These are phyloP conservation scores for Cardamine chenopodiifolia DNA, from an alignment of 345 rosid species.

Conservation along the genomic window DNA sequence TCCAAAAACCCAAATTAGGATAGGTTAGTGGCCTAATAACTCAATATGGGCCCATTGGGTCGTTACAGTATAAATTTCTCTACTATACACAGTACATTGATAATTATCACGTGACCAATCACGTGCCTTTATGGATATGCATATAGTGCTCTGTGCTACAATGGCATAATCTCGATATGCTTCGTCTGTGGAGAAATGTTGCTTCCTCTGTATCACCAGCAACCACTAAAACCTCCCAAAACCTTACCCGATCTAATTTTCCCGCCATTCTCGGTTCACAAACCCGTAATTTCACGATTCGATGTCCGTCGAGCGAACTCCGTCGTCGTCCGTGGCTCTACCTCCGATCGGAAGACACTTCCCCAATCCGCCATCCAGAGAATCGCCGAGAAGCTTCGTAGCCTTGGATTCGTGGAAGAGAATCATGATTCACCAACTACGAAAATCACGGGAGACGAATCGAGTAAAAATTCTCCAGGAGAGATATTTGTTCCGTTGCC, in stretches of 20 bases:
- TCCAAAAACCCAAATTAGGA: neutral
- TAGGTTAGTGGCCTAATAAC: neutral
- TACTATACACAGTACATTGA: too few species aligned
- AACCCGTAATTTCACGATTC: slow-evolving; percentile 33
- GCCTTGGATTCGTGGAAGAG: slow-evolving; percentile 71
- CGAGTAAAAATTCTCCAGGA: slow-evolving; percentile 47
- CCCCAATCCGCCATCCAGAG: slow-evolving; percentile 80
- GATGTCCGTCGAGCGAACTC: slow-evolving; percentile 35
- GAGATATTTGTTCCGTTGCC: slow-evolving; percentile 87
- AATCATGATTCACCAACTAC: neutral
- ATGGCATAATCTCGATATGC: neutral
- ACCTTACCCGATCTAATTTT: slow-evolving; percentile 38
- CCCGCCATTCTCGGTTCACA: slow-evolving; percentile 34
- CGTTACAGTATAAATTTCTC: too few species aligned
- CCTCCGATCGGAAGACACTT: slow-evolving; percentile 45
- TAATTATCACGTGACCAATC: neutral
- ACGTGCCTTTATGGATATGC: slow-evolving; percentile 26
- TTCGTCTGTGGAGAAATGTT: slow-evolving; percentile 48
- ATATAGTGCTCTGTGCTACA: neutral
- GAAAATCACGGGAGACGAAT: neutral
- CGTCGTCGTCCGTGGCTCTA: slow-evolving; percentile 41
- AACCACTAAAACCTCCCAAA: slow-evolving; percentile 38
- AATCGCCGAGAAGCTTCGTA: slow-evolving; percentile 93
- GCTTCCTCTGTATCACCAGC: slow-evolving; percentile 39
- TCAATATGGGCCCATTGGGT: slow-evolving; percentile 5